Conservation (phyloP, 331 rosid species). For the Quercus lobata region DNA sequence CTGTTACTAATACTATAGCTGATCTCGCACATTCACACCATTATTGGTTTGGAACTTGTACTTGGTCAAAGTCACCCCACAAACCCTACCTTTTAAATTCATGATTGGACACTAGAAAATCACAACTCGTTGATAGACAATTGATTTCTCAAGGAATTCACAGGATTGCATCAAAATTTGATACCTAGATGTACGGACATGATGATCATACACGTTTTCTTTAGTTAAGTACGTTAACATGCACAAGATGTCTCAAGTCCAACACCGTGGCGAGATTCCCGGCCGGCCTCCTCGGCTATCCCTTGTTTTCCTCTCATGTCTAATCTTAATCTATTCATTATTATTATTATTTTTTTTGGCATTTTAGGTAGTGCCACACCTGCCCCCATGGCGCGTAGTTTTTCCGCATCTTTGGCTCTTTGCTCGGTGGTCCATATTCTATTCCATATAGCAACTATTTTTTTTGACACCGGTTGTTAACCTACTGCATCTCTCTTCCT, state of each 20-base stretch:
- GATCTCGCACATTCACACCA: too few species aligned
- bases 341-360: background rate
- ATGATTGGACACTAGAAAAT: background rate
- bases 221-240: constrained; percentile 26
- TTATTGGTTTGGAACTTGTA: background rate
- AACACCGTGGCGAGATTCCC: constrained; percentile 50
- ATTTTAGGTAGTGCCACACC: background rate
- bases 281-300: constrained; percentile 28
- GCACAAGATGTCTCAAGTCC: constrained; percentile 5
- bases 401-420: background rate
- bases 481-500: too few species aligned
- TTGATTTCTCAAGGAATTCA: constrained; percentile 4
- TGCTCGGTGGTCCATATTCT: background rate
- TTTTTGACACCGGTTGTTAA: too few species aligned
- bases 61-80: background rate
- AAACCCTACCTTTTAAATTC: too few species aligned
- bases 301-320: constrained; percentile 8
- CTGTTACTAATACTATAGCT: background rate
- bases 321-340: background rate
- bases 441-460: too few species aligned
- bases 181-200: constrained; percentile 17
- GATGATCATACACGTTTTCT: background rate
- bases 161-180: constrained; percentile 32
- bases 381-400: background rate
- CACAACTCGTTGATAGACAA: background rate